Evolutionary conservation across 75 land plant genomes (phyloP).

Genomic region (Cunninghamia lanceolata): DNA sequence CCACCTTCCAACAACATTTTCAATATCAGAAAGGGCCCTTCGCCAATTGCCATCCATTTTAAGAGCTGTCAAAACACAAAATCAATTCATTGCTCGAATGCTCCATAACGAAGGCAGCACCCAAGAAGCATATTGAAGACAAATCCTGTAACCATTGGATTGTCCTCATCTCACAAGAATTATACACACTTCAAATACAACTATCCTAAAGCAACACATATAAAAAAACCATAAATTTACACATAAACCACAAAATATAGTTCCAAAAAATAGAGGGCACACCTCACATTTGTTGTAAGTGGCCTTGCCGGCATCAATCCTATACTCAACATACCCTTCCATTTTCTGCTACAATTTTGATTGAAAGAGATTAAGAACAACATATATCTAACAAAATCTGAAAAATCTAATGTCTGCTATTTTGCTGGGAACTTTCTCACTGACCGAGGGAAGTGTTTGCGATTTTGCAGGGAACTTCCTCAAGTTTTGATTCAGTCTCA

Average conservation of each 20-base stretch:
- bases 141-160: neutral
- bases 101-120: neutral
- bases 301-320: neutral
- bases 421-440: no score
- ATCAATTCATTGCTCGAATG: neutral
- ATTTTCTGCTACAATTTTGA: neutral
- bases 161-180: neutral
- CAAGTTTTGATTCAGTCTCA: no score
- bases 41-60: constrained; percentile 2
- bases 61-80: neutral
- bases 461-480: no score
- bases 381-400: neutral
- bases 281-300: neutral
- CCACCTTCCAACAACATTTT: constrained; percentile 9
- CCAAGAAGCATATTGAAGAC: neutral
- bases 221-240: neutral
- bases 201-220: no score
- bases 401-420: no score
- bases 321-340: neutral
- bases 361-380: neutral
- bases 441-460: no score
- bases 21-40: neutral
- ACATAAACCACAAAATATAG: neutral
- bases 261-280: neutral
- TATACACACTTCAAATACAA: no score